These are phyloP conservation scores for Plectosphaerella sp. DNA, from an alignment of 2,329 filamentous ascomycete genomes.

Conservation along the genomic window DNA sequence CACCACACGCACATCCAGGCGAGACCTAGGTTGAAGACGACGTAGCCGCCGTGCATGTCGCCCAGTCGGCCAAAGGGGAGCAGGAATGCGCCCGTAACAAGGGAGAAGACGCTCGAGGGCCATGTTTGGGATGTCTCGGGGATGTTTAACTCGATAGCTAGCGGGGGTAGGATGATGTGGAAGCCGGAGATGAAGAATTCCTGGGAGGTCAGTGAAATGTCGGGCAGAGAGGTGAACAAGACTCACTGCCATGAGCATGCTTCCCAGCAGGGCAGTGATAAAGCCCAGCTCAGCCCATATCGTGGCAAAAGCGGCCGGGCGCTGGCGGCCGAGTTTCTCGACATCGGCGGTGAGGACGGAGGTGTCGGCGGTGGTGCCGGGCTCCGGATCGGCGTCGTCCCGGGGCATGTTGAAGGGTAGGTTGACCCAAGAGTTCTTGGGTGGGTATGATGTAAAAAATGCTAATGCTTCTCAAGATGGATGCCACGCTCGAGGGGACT, in stretches of 20 bases:
- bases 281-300: conserved; percentile 56
- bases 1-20: conserved; percentile 66
- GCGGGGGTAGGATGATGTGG: conserved; percentile 63
- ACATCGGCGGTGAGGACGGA: conserved; percentile 28
- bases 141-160: conserved; percentile 60
- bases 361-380: conserved; percentile 4
- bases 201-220: conserved; percentile 18
- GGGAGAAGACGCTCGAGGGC: conserved; percentile 60
- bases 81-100: conserved; percentile 52
- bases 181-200: conserved; percentile 80
- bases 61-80: conserved; percentile 59
- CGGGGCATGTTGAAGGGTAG: too few species aligned
- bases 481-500: too few species aligned
- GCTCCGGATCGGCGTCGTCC: conserved; percentile 5
- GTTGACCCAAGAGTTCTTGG: too few species aligned
- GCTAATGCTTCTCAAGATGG: too few species aligned
- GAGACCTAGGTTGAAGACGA: conserved; percentile 55
- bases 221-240: neutral
- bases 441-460: too few species aligned
- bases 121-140: conserved; percentile 56
- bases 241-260: conserved; percentile 55
- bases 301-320: conserved; percentile 51
- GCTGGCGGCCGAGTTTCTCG: conserved; percentile 57
- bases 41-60: conserved; percentile 59
- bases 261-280: conserved; percentile 56